Evolutionary conservation across 2,329 filamentous ascomycete genomes (phyloP).

Genomic region (Penicillium sp.): DNA sequence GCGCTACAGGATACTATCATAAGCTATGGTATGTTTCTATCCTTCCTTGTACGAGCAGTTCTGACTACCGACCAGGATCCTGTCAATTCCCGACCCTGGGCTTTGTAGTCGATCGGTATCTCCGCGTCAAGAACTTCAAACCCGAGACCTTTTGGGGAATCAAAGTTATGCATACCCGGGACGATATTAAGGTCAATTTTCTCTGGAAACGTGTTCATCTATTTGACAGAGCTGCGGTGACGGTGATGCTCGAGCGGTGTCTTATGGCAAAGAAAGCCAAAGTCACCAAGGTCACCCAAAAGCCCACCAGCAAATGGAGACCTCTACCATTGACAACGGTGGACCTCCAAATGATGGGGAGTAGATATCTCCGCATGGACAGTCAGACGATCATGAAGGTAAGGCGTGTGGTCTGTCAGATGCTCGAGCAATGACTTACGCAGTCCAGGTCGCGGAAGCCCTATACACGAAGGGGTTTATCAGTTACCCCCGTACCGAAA

Average conservation of each 20-base stretch:
- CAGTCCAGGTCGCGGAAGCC: slow-evolving; percentile 56
- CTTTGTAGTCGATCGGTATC: slow-evolving; percentile 93
- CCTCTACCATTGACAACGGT: slow-evolving; percentile 90
- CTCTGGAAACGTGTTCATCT: slow-evolving; percentile 72
- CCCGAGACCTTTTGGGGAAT: slow-evolving; percentile 90
- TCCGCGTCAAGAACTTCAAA: slow-evolving; percentile 85
- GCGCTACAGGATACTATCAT: slow-evolving; percentile 58
- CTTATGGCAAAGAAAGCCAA: slow-evolving; percentile 65
- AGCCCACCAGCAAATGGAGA: slow-evolving; percentile 87
- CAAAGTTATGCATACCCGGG: slow-evolving; percentile 67
- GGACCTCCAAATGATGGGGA: slow-evolving; percentile 91
- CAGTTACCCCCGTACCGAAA: slow-evolving; percentile 94
- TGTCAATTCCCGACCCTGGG: slow-evolving; percentile 96
- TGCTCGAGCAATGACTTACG: too few relatives aligned
- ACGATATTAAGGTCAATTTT: slow-evolving; percentile 72
- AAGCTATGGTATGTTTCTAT: slow-evolving; percentile 60
- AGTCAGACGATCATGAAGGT: slow-evolving; percentile 82
- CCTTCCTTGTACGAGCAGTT: too few relatives aligned
- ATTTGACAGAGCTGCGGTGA: slow-evolving; percentile 75
- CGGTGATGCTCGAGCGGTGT: slow-evolving; percentile 78
- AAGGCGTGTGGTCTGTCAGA: too few relatives aligned
- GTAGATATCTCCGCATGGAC: slow-evolving; percentile 76
- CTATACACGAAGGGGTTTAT: slow-evolving; percentile 94
- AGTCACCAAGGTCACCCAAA: slow-evolving; percentile 77
- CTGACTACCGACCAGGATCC: slow-evolving; percentile 63